Percentiles rank a stretch among this genome's conserved stretches.
These are phyloP conservation scores for Plasmodium blacklocki DNA, from an alignment of 169 alveolate genomes.

Conservation along the genomic window DNA sequence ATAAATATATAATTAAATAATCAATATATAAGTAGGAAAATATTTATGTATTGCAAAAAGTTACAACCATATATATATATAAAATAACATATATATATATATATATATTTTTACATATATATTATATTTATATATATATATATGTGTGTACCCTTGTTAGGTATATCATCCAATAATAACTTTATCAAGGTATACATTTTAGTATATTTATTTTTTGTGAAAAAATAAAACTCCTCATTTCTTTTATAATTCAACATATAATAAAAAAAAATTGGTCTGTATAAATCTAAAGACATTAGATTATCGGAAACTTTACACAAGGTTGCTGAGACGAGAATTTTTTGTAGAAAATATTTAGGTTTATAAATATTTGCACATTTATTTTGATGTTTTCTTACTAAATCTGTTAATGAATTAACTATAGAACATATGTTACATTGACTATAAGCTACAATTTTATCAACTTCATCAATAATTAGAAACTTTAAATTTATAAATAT, in stretches of 20 bases:
- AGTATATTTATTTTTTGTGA: constrained; percentile 9
- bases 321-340: constrained; percentile 57
- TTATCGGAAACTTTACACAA: constrained; percentile 66
- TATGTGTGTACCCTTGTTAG: constrained; percentile 12
- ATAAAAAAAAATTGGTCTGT: constrained; percentile 73
- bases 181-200: constrained; percentile 19
- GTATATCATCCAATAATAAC: constrained; percentile 10
- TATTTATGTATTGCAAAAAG: neutral
- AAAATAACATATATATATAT: neutral
- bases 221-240: constrained; percentile 55
- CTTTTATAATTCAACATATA: constrained; percentile 34
- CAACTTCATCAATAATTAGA: constrained; percentile 81
- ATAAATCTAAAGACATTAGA: constrained; percentile 57
- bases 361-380: constrained; percentile 19
- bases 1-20: neutral
- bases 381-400: constrained; percentile 45
- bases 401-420: constrained; percentile 44
- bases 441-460: constrained; percentile 52
- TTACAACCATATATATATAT: neutral
- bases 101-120: neutral
- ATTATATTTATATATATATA: neutral
- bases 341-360: constrained; percentile 60
- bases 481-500: constrained; percentile 72
- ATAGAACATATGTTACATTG: constrained; percentile 28
- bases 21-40: neutral